A percentile compares a stretch with the other conserved stretches of the same genome.
These are phyloP conservation scores for Suillus plorans DNA, from an alignment of 768 basidiomycete genomes.

Conservation along the genomic window DNA sequence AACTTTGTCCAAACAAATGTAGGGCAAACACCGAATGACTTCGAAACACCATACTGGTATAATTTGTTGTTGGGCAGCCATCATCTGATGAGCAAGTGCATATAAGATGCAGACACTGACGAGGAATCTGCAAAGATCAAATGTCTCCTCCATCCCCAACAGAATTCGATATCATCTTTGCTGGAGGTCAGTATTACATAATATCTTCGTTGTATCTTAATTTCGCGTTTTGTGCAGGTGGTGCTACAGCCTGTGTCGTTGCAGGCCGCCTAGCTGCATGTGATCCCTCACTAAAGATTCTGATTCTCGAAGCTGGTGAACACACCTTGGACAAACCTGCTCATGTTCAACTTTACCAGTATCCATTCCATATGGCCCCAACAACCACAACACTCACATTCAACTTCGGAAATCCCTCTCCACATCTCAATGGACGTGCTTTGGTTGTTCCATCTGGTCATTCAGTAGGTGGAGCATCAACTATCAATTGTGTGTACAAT, in stretches of 20 bases:
- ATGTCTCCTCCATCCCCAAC: background rate
- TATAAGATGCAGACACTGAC: background rate
- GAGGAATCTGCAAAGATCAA: background rate
- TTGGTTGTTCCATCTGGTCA: slow-evolving; percentile 21
- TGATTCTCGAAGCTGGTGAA: slow-evolving; percentile 30
- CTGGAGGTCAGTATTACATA: slow-evolving; percentile 42
- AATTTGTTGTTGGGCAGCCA: background rate
- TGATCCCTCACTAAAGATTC: slow-evolving; percentile 23
- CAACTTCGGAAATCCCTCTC: slow-evolving; percentile 17
- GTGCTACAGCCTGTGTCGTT: slow-evolving; percentile 34
- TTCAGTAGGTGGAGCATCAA: slow-evolving; percentile 34
- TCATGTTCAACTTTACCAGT: slow-evolving; percentile 25
- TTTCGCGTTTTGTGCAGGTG: slow-evolving; percentile 23
- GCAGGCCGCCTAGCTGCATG: slow-evolving; percentile 29
- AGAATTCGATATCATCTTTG: slow-evolving; percentile 29
- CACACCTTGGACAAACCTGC: slow-evolving; percentile 21
- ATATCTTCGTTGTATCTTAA: background rate
- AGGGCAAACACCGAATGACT: background rate
- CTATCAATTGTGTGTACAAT: slow-evolving; percentile 48
- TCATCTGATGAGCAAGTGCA: background rate
- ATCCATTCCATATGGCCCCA: slow-evolving; percentile 15
- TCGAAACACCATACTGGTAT: background rate
- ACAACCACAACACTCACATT: slow-evolving; percentile 19
- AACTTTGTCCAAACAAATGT: background rate
- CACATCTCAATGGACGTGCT: slow-evolving; percentile 14